A percentile compares a stretch with the other conserved stretches of the same genome.
These are phyloP conservation scores for Penicillium sp. DNA, from an alignment of 2,329 filamentous ascomycete genomes.

Conservation along the genomic window DNA sequence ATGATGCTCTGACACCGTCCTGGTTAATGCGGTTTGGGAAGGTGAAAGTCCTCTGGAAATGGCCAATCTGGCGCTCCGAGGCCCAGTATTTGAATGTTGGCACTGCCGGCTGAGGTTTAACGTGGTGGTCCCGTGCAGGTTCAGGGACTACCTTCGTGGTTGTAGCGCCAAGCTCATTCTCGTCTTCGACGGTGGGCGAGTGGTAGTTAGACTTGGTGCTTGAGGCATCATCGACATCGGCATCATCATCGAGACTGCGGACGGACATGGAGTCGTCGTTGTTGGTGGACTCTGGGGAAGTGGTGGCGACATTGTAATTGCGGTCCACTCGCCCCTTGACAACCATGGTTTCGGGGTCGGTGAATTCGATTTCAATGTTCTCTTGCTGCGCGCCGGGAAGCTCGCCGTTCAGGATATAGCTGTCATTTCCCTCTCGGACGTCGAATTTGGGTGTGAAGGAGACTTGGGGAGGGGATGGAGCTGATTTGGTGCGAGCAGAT, in stretches of 20 bases:
- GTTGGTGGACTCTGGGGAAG: not conserved
- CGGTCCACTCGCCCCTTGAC: constrained; percentile 40
- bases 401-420: constrained; percentile 44
- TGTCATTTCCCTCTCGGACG: constrained; percentile 38
- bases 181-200: constrained; percentile 55
- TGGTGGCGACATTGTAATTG: constrained; percentile 25
- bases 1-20: constrained; percentile 54
- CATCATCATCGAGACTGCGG: constrained; percentile 12
- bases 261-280: constrained; percentile 4
- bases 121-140: not conserved
- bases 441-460: constrained; percentile 42
- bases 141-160: not conserved
- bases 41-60: constrained; percentile 55
- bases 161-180: constrained; percentile 26
- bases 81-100: constrained; percentile 50
- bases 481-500: not conserved
- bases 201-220: constrained; percentile 24
- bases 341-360: constrained; percentile 41
- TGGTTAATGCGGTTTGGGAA: constrained; percentile 57
- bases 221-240: constrained; percentile 19
- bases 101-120: constrained; percentile 1
- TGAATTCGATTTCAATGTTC: constrained; percentile 45
- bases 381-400: constrained; percentile 42
- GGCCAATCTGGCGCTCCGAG: constrained; percentile 54
- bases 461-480: constrained; percentile 13